These are phyloP conservation scores for Penicillium waksmanii DNA, from an alignment of 495 filamentous ascomycete genomes.

Conservation along the genomic window DNA sequence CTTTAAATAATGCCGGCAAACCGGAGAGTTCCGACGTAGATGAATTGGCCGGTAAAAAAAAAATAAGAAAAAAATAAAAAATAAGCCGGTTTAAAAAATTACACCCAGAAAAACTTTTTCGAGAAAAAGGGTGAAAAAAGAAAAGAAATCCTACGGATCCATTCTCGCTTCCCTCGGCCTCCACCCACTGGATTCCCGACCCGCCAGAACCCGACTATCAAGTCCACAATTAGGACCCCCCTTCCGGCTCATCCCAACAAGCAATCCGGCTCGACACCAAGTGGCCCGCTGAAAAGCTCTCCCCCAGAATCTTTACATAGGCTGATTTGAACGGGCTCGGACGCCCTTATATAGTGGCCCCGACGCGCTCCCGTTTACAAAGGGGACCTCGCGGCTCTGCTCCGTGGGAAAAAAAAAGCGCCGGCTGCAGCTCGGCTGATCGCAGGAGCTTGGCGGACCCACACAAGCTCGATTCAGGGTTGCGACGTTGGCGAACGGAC, in stretches of 20 bases:
- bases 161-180: slow-evolving; percentile 29
- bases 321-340: slow-evolving; percentile 4
- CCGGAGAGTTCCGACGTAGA: background rate
- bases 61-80: slow-evolving; percentile 15
- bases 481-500: slow-evolving; percentile 18
- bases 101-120: slow-evolving; percentile 14
- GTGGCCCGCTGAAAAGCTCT: slow-evolving; percentile 5
- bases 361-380: slow-evolving; percentile 1
- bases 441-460: slow-evolving; percentile 36
- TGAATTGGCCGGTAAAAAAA: background rate
- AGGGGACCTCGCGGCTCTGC: slow-evolving; percentile 26
- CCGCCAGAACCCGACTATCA: slow-evolving; percentile 33
- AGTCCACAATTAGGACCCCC: slow-evolving; percentile 9
- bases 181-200: slow-evolving; percentile 31
- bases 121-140: slow-evolving; percentile 7
- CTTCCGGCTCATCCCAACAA: slow-evolving; percentile 25
- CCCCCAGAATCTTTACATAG: background rate
- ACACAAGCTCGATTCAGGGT: slow-evolving; percentile 33
- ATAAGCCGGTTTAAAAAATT: slow-evolving; percentile 7
- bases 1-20: slow-evolving; percentile 4
- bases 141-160: slow-evolving; percentile 24
- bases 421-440: slow-evolving; percentile 29
- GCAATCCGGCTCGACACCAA: slow-evolving; percentile 12
- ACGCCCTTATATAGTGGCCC: slow-evolving; percentile 14
- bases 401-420: slow-evolving; percentile 20